Conservation (phyloP, 2,329 filamentous ascomycete genomes). For the Fonsecaea pedrosoi region DNA sequence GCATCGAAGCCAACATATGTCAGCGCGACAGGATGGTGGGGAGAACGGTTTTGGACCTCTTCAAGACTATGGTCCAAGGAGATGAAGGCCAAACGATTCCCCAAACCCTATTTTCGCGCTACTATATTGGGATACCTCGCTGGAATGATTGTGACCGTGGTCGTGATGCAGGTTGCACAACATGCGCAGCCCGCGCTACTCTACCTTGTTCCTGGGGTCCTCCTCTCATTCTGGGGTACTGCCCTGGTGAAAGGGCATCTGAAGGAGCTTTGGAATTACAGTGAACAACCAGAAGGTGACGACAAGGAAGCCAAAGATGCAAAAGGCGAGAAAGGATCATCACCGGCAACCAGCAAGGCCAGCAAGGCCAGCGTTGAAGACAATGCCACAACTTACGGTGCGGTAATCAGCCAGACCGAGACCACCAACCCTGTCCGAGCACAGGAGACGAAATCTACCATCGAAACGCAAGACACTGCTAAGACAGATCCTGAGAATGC, state of each 20-base stretch:
- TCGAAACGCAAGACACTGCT: neutral
- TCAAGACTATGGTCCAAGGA: slow-evolving; percentile 44
- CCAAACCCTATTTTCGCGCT: slow-evolving; percentile 84
- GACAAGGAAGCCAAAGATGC: slow-evolving; percentile 32
- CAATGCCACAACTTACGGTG: neutral
- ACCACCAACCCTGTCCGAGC: neutral
- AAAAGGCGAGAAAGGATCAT: slow-evolving; percentile 10
- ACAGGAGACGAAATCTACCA: neutral
- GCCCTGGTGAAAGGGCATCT: slow-evolving; percentile 75
- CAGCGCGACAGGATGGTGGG: slow-evolving; percentile 76
- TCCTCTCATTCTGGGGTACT: slow-evolving; percentile 76
- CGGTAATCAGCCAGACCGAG: neutral
- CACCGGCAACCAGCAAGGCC: neutral
- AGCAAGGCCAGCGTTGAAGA: neutral
- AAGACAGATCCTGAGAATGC: slow-evolving; percentile 4
- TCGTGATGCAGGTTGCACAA: slow-evolving; percentile 76
- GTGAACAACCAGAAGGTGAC: slow-evolving; percentile 63
- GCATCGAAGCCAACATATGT: slow-evolving; percentile 48
- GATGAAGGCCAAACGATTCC: slow-evolving; percentile 62
- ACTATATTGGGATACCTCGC: slow-evolving; percentile 76
- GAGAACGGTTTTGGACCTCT: slow-evolving; percentile 79
- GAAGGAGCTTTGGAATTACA: slow-evolving; percentile 78
- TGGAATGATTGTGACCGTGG: slow-evolving; percentile 78
- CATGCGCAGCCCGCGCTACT: slow-evolving; percentile 89
- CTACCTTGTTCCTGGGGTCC: slow-evolving; percentile 87